Evolutionary conservation across 2,329 filamentous ascomycete genomes (phyloP).

Genomic region (Cordyceps javanica): DNA sequence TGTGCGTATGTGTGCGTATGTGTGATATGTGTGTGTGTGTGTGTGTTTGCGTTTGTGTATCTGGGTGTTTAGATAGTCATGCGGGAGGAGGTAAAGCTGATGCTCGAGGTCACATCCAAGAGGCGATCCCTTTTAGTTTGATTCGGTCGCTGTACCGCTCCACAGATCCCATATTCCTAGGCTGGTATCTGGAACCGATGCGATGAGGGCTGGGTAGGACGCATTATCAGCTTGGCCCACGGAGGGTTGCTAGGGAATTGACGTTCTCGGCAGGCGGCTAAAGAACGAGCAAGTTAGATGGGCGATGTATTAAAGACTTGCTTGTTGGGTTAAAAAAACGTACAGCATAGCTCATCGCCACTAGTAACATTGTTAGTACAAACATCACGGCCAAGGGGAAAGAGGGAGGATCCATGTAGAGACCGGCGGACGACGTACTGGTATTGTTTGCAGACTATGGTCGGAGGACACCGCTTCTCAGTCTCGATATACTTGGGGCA

Average conservation of each 20-base stretch:
- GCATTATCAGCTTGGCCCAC: constrained; percentile 32
- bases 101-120: not conserved
- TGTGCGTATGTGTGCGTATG: too few relatives aligned
- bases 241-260: constrained; percentile 32
- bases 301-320: not conserved
- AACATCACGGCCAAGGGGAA: not conserved
- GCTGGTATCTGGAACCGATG: constrained; percentile 16
- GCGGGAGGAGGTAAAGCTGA: constrained; percentile 8
- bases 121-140: not conserved
- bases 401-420: not conserved
- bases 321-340: too few relatives aligned
- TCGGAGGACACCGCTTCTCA: constrained; percentile 36
- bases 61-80: constrained; percentile 4
- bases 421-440: constrained; percentile 36
- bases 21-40: not conserved
- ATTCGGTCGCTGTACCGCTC: not conserved
- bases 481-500: constrained; percentile 40
- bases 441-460: constrained; percentile 40
- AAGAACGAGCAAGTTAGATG: not conserved
- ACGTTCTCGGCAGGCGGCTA: constrained; percentile 35
- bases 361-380: constrained; percentile 25
- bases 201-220: constrained; percentile 22
- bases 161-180: constrained; percentile 8
- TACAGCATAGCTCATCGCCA: constrained; percentile 41
- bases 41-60: too few relatives aligned